Evolutionary conservation across 192 early-diverging fungal species (phyloP), one percentile per base, ranked within the genome.

Genomic region (Phlyctochytrium arcticum): DNA sequence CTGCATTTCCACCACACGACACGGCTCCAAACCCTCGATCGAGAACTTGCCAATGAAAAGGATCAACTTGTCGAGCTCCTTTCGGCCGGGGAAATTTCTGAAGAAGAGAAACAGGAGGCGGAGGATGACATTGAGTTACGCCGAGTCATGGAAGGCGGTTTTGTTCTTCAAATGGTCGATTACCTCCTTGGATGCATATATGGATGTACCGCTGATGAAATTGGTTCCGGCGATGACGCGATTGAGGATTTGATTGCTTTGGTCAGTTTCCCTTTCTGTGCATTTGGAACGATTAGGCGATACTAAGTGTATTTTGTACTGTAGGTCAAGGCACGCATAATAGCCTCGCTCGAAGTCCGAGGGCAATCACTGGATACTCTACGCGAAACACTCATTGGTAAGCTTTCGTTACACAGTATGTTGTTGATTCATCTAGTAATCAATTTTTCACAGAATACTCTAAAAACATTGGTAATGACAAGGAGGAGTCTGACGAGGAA

Each of bases 121-220:
- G 72, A 73, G 27, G 87, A 89, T 35, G 85, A 89, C 50, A 65
- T 85, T 26, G 89, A 92, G 62, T 48, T 90, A 32, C 54, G 71
- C 39, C 72, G 89, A 30, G 67, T 95, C 54, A 88, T 89, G 36
- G 84, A 86, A 0, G 96, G 94, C 0, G 71, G 96, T 44, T 96
- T 93, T 65, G 84, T 67, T 33, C 54, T 77, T 37, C 68, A 81
- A 54, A 51, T 68, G 48, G 75, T 87, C 1, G 19, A 33, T 4
- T 57, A 9, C 23, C 35, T 27, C 48, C 33, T 57, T 7, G n/a
- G 67, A 5, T 65, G 33, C 46, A 12, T 64, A 7, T 51, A 36
- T 15, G 33, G 31, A 4, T 24, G 29, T 19, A 21, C 46, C 30
- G 46, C 26, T 29, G 48, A 33, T 44, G 36, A 32, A 62, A n/a